Base-by-base conservation (phyloP, 2,329 filamentous ascomycete species). In the Lizonia empirigonia region DNA sequence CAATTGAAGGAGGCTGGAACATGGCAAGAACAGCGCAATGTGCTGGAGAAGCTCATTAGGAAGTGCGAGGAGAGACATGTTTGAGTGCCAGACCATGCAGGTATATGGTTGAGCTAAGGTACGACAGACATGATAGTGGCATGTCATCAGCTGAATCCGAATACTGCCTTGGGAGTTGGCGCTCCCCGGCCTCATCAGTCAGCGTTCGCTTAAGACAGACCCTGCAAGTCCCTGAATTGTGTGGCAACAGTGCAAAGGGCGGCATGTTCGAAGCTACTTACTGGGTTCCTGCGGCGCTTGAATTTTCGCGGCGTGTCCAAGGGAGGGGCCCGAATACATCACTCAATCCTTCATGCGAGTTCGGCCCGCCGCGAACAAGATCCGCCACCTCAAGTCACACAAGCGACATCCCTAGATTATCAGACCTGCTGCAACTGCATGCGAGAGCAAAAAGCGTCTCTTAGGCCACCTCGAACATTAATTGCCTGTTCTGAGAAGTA, bases 41-140 rank as follows among this genome's bases (percentile, higher is more conserved):
- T 58, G 52, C 32, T 62, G 60, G 7, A 65, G 53, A 9, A 66
- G 51, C 46, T 66, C 62, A 5, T 42, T 53, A 12, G 63, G 60
- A 15, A 66, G 59, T 19, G 36, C 37, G 8, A 52, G 42, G 7
- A 52, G 26, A 38, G 42, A 42, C 49, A 52, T 52, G n/a, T n/a
- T n/a, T n/a, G n/a, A n/a, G n/a, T n/a, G n/a, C n/a, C n/a, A n/a
- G n/a, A n/a, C n/a, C n/a, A n/a, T n/a, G n/a, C n/a, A n/a, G n/a
- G n/a, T n/a, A n/a, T n/a, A 19, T 30, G 27, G 13, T 30, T n/a
- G 27, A 15, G n/a, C n/a, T 13, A 30, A 30, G 27, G 7, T 30
- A n/a, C 16, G n/a, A 30, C 13, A 30, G 12, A 29, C 12, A 29
- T n/a, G 26, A 13, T 13, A 29, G 26, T 29, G 26, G 13, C 26